phyloP scores from a whole-genome alignment of 2,329 filamentous ascomycete species.

The Endoconidiophora laricicola region DNA sequence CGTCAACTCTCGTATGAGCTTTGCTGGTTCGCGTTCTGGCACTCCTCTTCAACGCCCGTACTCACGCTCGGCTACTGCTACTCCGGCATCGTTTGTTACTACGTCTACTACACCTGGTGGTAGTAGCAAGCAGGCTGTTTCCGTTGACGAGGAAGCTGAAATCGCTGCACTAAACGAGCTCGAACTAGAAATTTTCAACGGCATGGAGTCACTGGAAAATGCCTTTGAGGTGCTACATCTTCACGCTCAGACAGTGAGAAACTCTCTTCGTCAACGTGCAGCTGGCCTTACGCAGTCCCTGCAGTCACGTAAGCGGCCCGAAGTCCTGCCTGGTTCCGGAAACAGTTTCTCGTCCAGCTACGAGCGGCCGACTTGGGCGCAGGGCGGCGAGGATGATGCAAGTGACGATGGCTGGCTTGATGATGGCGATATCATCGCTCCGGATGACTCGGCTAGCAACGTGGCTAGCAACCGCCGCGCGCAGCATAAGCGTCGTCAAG shows the following conservation, averaged over 20 bases:
- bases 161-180: conserved; percentile 80
- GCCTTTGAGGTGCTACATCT: conserved; percentile 84
- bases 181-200: conserved; percentile 79
- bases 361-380: conserved; percentile 29
- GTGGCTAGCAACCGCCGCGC: conserved; percentile 55
- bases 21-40: conserved; percentile 15
- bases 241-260: conserved; percentile 66
- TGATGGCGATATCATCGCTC: conserved; percentile 43
- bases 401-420: conserved; percentile 43
- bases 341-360: conserved; percentile 28
- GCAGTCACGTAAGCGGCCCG: conserved; percentile 41
- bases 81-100: conserved; percentile 42
- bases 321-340: conserved; percentile 34
- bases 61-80: conserved; percentile 41
- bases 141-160: conserved; percentile 85
- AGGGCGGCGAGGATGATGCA: conserved; percentile 25
- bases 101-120: conserved; percentile 30
- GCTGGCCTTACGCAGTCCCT: conserved; percentile 55
- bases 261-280: conserved; percentile 61
- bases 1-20: conserved; percentile 13
- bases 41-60: conserved; percentile 32
- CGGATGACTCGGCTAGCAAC: conserved; percentile 68
- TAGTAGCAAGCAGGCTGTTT: conserved; percentile 45
- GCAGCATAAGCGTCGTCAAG: conserved; percentile 48
- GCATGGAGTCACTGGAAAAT: conserved; percentile 89